A percentile compares a stretch with the other conserved stretches of the same genome.
phyloP scores from a whole-genome alignment of 371 early-diverging fungal species.

The Mucor racemosus region DNA sequence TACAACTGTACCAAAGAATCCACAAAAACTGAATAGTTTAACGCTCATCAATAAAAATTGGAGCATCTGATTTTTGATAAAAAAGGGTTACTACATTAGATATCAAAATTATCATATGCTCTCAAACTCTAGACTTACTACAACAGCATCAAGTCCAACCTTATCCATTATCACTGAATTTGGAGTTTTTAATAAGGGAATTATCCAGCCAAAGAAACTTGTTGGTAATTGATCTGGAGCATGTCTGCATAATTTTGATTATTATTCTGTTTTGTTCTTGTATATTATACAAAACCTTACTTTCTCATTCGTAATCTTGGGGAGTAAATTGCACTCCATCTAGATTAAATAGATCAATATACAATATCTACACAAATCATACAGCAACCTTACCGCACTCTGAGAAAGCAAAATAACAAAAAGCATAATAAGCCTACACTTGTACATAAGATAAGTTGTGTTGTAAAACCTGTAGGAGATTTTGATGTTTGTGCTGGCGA shows the following conservation, averaged over 20 bases:
- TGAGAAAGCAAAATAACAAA: constrained; percentile 47
- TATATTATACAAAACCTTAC: constrained; percentile 31
- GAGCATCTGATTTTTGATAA: constrained; percentile 38
- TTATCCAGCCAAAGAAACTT: constrained; percentile 68
- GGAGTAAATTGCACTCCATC: constrained; percentile 64
- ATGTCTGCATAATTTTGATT: constrained; percentile 36
- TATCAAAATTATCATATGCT: neutral
- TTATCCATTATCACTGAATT: constrained; percentile 63
- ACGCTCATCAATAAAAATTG: constrained; percentile 58
- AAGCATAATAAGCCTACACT: constrained; percentile 48
- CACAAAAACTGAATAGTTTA: constrained; percentile 55
- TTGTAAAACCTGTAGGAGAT: constrained; percentile 47
- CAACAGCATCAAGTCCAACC: constrained; percentile 72
- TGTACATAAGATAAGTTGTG: constrained; percentile 52
- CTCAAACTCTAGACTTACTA: constrained; percentile 32
- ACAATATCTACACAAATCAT: constrained; percentile 2
- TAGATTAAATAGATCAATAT: constrained; percentile 1
- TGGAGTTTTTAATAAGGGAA: constrained; percentile 56
- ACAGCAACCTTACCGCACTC: constrained; percentile 37
- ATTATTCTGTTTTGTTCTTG: neutral
- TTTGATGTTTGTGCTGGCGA: constrained; percentile 49
- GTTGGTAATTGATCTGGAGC: constrained; percentile 57
- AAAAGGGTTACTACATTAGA: neutral
- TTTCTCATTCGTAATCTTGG: constrained; percentile 68
- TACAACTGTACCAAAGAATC: constrained; percentile 54